These are phyloP conservation scores for Articulospora tetracladia DNA, from an alignment of 495 filamentous ascomycete species.

Conservation along the genomic window DNA sequence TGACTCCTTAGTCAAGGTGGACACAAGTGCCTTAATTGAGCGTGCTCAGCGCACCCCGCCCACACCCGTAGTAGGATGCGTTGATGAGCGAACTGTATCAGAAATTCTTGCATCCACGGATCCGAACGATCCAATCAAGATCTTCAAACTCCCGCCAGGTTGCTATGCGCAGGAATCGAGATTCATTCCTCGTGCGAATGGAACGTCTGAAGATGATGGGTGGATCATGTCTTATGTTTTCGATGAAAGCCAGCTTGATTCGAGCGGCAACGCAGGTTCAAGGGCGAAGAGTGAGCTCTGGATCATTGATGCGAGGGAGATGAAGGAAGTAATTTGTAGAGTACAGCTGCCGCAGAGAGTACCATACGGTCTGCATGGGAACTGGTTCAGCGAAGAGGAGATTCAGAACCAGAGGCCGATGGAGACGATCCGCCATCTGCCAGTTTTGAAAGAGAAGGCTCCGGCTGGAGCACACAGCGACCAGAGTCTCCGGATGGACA, in stretches of 20 bases:
- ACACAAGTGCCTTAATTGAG: constrained; percentile 44
- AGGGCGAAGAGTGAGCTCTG: constrained; percentile 55
- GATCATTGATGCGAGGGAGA: constrained; percentile 56
- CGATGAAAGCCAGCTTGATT: constrained; percentile 40
- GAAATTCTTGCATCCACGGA: constrained; percentile 38
- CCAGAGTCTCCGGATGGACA: constrained; percentile 6
- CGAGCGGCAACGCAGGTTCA: constrained; percentile 34
- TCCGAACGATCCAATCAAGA: constrained; percentile 47
- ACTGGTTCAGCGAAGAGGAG: constrained; percentile 58
- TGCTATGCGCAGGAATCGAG: constrained; percentile 62
- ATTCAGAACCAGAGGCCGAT: constrained; percentile 36
- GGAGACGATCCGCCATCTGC: constrained; percentile 12
- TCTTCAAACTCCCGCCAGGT: constrained; percentile 51
- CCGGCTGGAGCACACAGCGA: background rate
- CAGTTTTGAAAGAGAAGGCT: background rate
- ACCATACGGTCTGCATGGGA: constrained; percentile 63
- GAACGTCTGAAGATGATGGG: constrained; percentile 28
- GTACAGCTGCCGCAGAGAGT: constrained; percentile 58
- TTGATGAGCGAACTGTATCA: constrained; percentile 46
- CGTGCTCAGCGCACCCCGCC: constrained; percentile 30
- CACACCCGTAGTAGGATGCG: constrained; percentile 44
- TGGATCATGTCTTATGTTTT: constrained; percentile 22
- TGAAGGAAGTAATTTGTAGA: constrained; percentile 50
- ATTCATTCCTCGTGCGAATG: constrained; percentile 48
- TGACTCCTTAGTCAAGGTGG: constrained; percentile 55